phyloP scores from a whole-genome alignment of 108 stramenopile species.

The Fragilariopsis cylindrus region DNA sequence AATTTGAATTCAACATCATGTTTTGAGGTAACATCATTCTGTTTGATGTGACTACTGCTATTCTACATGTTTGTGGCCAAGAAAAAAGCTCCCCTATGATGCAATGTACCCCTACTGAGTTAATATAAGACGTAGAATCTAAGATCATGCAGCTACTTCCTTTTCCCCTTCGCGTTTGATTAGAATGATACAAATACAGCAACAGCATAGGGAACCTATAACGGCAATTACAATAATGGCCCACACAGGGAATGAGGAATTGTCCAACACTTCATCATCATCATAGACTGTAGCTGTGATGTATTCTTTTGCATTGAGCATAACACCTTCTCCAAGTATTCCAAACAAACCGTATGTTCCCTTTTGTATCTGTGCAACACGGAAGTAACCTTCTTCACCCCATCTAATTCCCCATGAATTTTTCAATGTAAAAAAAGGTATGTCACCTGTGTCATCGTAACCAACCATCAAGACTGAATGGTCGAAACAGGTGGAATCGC shows the following conservation, averaged over 20 bases:
- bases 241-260: not conserved
- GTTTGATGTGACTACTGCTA: too few relatives aligned
- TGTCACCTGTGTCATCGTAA: slow-evolving; percentile 52
- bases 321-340: slow-evolving; percentile 46
- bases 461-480: slow-evolving; percentile 89
- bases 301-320: slow-evolving; percentile 17
- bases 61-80: too few relatives aligned
- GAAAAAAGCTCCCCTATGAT: too few relatives aligned
- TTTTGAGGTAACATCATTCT: too few relatives aligned
- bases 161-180: not conserved
- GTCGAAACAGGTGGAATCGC: slow-evolving; percentile 50
- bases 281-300: not conserved
- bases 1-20: too few relatives aligned
- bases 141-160: not conserved
- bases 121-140: not conserved
- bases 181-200: not conserved
- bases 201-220: not conserved
- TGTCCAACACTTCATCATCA: not conserved
- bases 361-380: slow-evolving; percentile 43
- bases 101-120: too few relatives aligned
- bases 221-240: slow-evolving; percentile 5
- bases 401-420: slow-evolving; percentile 41
- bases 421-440: slow-evolving; percentile 60
- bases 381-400: slow-evolving; percentile 63
- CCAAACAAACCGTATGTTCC: slow-evolving; percentile 59